Evolutionary conservation across 2,329 filamentous ascomycete genomes (phyloP), one percentile per base, ranked within the genome.

Genomic region (Annulohypoxylon truncatum): DNA sequence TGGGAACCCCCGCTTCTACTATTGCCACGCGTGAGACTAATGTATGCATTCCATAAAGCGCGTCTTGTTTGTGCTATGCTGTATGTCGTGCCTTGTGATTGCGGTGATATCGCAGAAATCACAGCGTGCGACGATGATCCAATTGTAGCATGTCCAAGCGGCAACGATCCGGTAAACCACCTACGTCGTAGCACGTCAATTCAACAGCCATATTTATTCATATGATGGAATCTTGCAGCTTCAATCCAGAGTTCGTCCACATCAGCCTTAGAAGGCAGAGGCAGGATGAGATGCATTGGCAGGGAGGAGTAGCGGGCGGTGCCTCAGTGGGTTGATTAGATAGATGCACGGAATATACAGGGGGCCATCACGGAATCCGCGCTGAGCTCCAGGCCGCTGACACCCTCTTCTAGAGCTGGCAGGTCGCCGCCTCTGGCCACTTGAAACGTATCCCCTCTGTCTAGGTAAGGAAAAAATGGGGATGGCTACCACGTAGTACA

Each of bases 81-180:
- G n/a, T n/a, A 38, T 38, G 35, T 57, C 28, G 35, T 68, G 62
- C 57, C 67, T 59, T 63, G 64, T 71, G 68, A 65, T 61, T 65
- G 57, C 61, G 22, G 58, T 64, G 54, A 44, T 51, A 61, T 64
- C 64, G 65, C 61, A 56, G 56, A 42, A 55, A 67, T 64, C 54
- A 48, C 53, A 65, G 29, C 40, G 68, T 66, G 58, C 65, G 63
- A 69, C 57, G 55, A 63, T 56, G 67, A 35, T 67, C 72, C 66
- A 59, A 62, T 70, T 72, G 55, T 47, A 71, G 67, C 59, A 72
- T 74, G 62, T 70, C 67, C 66, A 67, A 64, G 69, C 64, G 61
- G 64, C 22, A 61, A 61, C 38, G 54, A 65, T 63, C 54, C 63
- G 59, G 42, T 56, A 64, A 42, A 62, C 15, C 57, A 62, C 15